Evolutionary conservation across 768 basidiomycete genomes (phyloP).

Genomic region (Mycena metata): DNA sequence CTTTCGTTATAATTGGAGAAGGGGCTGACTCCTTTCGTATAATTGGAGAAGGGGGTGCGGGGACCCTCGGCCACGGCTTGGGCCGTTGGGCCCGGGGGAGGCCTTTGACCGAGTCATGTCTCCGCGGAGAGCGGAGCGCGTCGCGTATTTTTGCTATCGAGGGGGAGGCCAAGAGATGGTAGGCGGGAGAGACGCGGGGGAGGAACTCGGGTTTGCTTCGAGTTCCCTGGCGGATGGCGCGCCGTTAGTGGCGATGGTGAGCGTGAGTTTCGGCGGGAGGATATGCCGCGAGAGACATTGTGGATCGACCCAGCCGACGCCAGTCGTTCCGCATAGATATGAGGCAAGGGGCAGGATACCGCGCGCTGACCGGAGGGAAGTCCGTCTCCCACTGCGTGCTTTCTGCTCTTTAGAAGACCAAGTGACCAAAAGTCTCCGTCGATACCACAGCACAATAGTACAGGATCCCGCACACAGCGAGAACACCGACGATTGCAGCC

Average conservation of each 20-base stretch:
- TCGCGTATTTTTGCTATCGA: conserved; percentile 18
- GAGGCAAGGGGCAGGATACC: conserved; percentile 10
- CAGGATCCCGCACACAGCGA: conserved; percentile 3
- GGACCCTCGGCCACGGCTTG: background rate
- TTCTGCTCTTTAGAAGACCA: background rate
- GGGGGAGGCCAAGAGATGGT: conserved; percentile 24
- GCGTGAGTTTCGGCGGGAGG: background rate
- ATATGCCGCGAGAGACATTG: background rate
- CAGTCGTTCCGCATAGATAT: conserved; percentile 2
- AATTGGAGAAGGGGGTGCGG: background rate
- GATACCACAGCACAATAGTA: conserved; percentile 18
- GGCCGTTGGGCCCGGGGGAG: conserved; percentile 13
- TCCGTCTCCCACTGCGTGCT: background rate
- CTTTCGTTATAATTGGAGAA: background rate
- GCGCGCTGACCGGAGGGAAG: conserved; percentile 5
- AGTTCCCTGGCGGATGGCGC: background rate
- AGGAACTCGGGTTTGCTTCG: conserved; percentile 30
- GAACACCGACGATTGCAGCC: background rate
- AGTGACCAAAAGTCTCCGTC: background rate
- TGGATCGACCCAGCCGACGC: conserved; percentile 1
- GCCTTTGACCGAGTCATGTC: conserved; percentile 1
- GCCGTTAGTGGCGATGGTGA: conserved; percentile 1
- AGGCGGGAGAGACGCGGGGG: conserved; percentile 31
- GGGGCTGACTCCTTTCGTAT: background rate
- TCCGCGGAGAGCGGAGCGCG: conserved; percentile 23